Evolutionary conservation across 805 yeast genomes (phyloP).

Genomic region (Candida ponderosae): DNA sequence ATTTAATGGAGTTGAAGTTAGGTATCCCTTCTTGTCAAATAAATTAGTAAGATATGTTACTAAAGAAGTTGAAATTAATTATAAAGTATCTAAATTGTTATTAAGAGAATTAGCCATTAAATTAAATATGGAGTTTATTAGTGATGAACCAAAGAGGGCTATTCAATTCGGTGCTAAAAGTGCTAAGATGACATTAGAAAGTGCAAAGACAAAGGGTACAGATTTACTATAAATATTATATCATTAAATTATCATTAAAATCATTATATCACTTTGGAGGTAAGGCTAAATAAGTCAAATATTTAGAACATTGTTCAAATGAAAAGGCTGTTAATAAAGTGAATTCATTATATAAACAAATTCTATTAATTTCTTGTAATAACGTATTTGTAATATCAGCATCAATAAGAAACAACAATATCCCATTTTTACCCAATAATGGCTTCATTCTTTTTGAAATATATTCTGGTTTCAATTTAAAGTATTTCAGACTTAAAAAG

Average conservation of each 20-base stretch:
- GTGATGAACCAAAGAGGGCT: constrained; percentile 81
- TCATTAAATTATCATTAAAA: not conserved
- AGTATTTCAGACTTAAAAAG: constrained; percentile 63
- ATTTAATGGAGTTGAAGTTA: constrained; percentile 79
- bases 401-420: constrained; percentile 58
- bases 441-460: constrained; percentile 48
- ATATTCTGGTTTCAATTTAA: constrained; percentile 71
- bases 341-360: constrained; percentile 32
- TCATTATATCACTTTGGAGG: not conserved
- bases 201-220: constrained; percentile 68
- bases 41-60: constrained; percentile 45
- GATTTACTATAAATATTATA: constrained; percentile 30
- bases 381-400: constrained; percentile 47
- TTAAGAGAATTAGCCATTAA: constrained; percentile 54
- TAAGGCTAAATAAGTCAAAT: constrained; percentile 23
- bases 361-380: constrained; percentile 29
- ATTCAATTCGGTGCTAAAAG: constrained; percentile 95
- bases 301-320: constrained; percentile 47
- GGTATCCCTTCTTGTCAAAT: constrained; percentile 81
- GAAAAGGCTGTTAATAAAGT: constrained; percentile 34
- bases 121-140: constrained; percentile 46
- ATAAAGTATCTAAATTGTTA: constrained; percentile 43
- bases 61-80: constrained; percentile 39
- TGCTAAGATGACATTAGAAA: constrained; percentile 80
- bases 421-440: constrained; percentile 33